A percentile compares a stretch with the other conserved stretches of the same genome.
These are phyloP conservation scores for Tylopilus sp. DNA, from an alignment of 768 basidiomycete species.

Conservation along the genomic window DNA sequence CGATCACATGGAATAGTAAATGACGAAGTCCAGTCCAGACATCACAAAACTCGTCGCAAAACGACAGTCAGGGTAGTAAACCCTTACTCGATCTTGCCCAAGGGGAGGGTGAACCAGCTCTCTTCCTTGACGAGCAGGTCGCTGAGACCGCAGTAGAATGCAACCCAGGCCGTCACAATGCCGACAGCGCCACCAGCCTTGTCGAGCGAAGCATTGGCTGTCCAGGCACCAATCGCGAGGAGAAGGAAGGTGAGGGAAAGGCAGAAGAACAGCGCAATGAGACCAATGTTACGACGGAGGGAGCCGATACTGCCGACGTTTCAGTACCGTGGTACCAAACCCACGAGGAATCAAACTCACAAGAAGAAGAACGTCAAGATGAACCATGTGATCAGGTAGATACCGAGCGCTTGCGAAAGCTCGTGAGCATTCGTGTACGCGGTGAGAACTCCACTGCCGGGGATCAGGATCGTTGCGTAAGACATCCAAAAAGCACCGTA, in stretches of 20 bases:
- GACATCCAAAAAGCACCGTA: slow-evolving; percentile 92
- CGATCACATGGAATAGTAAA: slow-evolving; percentile 8
- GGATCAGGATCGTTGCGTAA: slow-evolving; percentile 69
- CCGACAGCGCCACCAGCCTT: slow-evolving; percentile 47
- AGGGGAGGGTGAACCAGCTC: slow-evolving; percentile 39
- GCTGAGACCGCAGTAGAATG: slow-evolving; percentile 44
- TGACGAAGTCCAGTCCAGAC: not conserved
- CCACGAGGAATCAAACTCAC: slow-evolving; percentile 36
- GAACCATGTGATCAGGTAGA: slow-evolving; percentile 74
- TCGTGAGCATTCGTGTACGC: slow-evolving; percentile 46
- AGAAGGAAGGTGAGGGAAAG: slow-evolving; percentile 52
- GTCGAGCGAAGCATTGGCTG: slow-evolving; percentile 12
- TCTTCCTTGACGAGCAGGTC: slow-evolving; percentile 39
- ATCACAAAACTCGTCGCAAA: not conserved
- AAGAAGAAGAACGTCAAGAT: slow-evolving; percentile 66
- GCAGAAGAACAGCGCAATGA: slow-evolving; percentile 50
- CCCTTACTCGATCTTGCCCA: slow-evolving; percentile 28
- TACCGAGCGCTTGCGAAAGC: slow-evolving; percentile 59
- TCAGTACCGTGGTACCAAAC: not conserved
- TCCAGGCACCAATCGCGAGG: slow-evolving; percentile 40
- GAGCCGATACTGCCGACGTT: slow-evolving; percentile 40
- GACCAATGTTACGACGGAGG: slow-evolving; percentile 46
- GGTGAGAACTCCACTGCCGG: slow-evolving; percentile 55
- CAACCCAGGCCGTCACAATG: slow-evolving; percentile 44
- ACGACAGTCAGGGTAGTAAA: not conserved